Conservation (phyloP, 371 early-diverging fungal species). For the Apophysomyces elegans region DNA sequence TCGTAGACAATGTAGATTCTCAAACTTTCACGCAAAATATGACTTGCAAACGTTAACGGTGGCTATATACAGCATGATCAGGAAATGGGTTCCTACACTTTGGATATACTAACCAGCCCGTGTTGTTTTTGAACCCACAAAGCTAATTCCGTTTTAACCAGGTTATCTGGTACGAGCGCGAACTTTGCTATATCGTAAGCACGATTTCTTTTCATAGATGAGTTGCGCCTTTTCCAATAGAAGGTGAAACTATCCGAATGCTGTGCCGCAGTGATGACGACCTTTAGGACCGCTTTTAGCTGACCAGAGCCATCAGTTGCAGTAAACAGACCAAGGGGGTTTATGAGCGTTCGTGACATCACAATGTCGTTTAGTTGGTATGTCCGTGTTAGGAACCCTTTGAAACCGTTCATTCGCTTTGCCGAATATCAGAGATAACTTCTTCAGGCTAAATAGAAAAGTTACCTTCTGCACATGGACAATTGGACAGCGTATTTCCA, state of each 20-base stretch:
- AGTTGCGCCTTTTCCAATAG: conserved; percentile 14
- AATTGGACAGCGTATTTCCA: conserved; percentile 5
- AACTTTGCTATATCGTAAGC: conserved; percentile 15
- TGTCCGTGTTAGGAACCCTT: conserved; percentile 29
- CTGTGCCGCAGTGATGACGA: conserved; percentile 15
- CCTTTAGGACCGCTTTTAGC: conserved; percentile 24
- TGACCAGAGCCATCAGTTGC: conserved; percentile 24
- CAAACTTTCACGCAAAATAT: conserved; percentile 24
- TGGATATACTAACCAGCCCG: conserved; percentile 9
- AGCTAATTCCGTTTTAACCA: conserved; percentile 18
- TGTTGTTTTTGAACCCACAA: conserved; percentile 20
- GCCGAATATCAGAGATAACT: background rate
- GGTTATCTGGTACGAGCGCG: conserved; percentile 14
- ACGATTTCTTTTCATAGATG: background rate
- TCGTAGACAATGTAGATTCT: conserved; percentile 26
- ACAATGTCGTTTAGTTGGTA: conserved; percentile 27
- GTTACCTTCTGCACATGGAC: conserved; percentile 28
- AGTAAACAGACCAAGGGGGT: conserved; percentile 22
- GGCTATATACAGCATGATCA: conserved; percentile 6
- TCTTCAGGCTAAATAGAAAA: background rate
- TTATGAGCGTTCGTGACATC: conserved; percentile 22
- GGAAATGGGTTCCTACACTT: background rate
- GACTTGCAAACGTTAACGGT: conserved; percentile 17
- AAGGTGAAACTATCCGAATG: conserved; percentile 13
- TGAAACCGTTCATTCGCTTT: conserved; percentile 26